These are phyloP conservation scores for Pleurotus salmoneostramineus DNA, from an alignment of 768 basidiomycete species.

Conservation along the genomic window DNA sequence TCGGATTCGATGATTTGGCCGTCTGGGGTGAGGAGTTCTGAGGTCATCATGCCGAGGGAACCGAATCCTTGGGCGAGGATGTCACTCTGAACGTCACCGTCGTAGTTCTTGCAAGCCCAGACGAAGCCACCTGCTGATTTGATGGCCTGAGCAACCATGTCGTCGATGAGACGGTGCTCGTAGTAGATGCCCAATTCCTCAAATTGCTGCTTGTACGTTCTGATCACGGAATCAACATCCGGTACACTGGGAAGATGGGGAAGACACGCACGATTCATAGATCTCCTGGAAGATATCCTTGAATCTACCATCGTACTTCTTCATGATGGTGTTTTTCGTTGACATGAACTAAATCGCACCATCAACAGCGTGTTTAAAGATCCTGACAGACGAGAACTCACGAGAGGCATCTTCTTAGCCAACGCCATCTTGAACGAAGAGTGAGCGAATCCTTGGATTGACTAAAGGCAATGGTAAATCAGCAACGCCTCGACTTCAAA, in stretches of 20 bases:
- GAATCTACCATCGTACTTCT: conserved; percentile 98
- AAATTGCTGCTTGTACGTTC: conserved; percentile 68
- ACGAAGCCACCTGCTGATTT: conserved; percentile 94
- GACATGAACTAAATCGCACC: conserved; percentile 72
- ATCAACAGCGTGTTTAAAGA: no score
- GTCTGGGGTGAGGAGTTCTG: conserved; percentile 92
- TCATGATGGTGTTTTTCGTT: conserved; percentile 96
- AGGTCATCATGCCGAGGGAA: conserved; percentile 96
- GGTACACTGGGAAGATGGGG: background rate
- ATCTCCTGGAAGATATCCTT: conserved; percentile 99
- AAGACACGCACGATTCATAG: conserved; percentile 59
- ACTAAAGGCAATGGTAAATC: conserved; percentile 35
- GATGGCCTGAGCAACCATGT: conserved; percentile 98
- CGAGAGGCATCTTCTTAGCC: conserved; percentile 71
- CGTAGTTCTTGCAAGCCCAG: conserved; percentile 75
- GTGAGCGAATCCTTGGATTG: conserved; percentile 94
- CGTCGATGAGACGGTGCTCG: conserved; percentile 95
- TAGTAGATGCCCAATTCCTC: conserved; percentile 77
- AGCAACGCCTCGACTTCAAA: background rate
- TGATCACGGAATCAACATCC: conserved; percentile 14
- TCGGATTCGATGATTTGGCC: conserved; percentile 91
- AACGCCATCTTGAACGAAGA: conserved; percentile 97
- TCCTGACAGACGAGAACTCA: conserved; percentile 21
- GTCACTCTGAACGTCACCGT: conserved; percentile 86
- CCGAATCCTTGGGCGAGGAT: conserved; percentile 99